phyloP scores from a whole-genome alignment of 1,139 yeast genomes.

The Arxiozyma slooffiae region DNA sequence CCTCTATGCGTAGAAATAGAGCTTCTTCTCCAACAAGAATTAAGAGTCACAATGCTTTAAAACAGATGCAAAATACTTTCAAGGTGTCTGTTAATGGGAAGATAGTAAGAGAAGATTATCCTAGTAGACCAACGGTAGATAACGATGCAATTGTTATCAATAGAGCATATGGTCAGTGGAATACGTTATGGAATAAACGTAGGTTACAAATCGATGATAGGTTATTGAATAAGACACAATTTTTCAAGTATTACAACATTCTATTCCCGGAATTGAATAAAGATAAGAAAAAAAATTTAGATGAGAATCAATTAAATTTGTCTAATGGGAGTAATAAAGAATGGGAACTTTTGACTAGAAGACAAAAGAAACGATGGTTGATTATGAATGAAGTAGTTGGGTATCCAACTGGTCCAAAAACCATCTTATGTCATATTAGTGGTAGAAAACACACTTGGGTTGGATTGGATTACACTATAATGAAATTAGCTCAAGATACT shows the following conservation, averaged over 20 bases:
- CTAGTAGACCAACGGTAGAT: slow-evolving; percentile 24
- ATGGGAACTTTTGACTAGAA: slow-evolving; percentile 19
- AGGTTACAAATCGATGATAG: slow-evolving; percentile 15
- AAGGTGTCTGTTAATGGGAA: slow-evolving; percentile 21
- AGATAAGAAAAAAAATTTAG: neutral
- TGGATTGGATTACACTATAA: slow-evolving; percentile 58
- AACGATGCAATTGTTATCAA: slow-evolving; percentile 26
- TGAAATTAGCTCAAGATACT: slow-evolving; percentile 45
- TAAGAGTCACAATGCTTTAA: neutral
- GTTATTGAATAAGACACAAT: slow-evolving; percentile 10
- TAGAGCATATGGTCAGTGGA: slow-evolving; percentile 19
- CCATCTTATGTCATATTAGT: slow-evolving; percentile 51
- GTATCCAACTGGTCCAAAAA: slow-evolving; percentile 37
- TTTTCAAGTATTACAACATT: slow-evolving; percentile 18
- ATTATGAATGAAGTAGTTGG: slow-evolving; percentile 21
- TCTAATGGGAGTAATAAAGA: slow-evolving; percentile 13
- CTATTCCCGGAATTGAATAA: slow-evolving; percentile 11
- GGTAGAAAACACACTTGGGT: slow-evolving; percentile 75
- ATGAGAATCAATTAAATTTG: neutral
- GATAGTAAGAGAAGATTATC: slow-evolving; percentile 27
- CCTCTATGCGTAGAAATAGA: neutral
- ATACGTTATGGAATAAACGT: slow-evolving; percentile 16
- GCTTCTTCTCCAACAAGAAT: slow-evolving; percentile 3
- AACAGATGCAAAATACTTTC: slow-evolving; percentile 11
- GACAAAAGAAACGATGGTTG: slow-evolving; percentile 19